Evolutionary conservation across 495 filamentous ascomycete species (phyloP).

Genomic region (Hypomontagnella monticulosa): DNA sequence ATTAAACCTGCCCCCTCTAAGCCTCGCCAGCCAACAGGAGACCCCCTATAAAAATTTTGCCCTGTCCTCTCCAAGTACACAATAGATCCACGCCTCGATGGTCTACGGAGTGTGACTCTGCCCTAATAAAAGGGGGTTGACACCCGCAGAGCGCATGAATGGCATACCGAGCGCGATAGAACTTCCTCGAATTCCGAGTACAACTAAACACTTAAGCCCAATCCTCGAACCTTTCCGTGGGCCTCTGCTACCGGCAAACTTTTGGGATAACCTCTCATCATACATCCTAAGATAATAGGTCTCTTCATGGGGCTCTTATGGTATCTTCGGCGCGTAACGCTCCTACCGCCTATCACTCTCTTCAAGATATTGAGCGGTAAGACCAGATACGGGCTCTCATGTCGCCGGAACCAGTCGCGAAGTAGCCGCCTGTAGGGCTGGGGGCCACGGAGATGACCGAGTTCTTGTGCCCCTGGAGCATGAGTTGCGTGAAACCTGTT

Average conservation of each 20-base stretch:
- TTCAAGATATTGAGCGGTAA: constrained; percentile 55
- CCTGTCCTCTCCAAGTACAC: constrained; percentile 28
- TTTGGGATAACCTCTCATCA: too few relatives aligned
- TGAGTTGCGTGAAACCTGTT: constrained; percentile 87
- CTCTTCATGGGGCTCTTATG: too few relatives aligned
- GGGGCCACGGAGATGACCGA: constrained; percentile 91
- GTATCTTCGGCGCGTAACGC: too few relatives aligned
- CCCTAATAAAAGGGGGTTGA: not conserved
- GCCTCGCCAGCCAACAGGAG: constrained; percentile 25
- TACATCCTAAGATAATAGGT: too few relatives aligned
- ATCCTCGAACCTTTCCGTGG: not conserved
- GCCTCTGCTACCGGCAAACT: not conserved
- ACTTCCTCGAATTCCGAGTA: not conserved
- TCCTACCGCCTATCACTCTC: not conserved
- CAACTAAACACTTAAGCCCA: constrained; percentile 3
- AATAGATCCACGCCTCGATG: constrained; percentile 20
- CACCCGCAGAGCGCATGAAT: not conserved
- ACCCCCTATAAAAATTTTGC: constrained; percentile 23
- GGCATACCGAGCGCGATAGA: not conserved
- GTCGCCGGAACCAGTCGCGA: constrained; percentile 89
- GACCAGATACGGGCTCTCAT: constrained; percentile 93
- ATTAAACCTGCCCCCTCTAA: constrained; percentile 13
- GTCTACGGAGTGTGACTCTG: not conserved
- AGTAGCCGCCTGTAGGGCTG: constrained; percentile 79
- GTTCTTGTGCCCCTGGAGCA: constrained; percentile 94